phyloP scores from a whole-genome alignment of 2,329 filamentous ascomycete genomes.

The Beauveria bassiana region DNA sequence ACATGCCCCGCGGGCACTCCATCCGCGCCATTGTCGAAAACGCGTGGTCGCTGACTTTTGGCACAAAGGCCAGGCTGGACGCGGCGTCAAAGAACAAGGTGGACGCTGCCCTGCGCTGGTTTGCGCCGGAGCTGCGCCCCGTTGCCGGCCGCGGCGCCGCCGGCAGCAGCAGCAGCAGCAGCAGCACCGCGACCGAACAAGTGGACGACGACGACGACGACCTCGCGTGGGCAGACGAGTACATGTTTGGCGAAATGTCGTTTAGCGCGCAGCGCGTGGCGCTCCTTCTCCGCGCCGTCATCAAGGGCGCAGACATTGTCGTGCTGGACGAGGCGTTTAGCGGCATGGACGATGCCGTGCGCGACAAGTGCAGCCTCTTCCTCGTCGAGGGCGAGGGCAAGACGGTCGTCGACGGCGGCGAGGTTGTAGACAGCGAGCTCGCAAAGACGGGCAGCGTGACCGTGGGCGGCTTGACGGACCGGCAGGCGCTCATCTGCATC shows the following conservation, averaged over 20 bases:
- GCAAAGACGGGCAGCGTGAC: conserved; percentile 37
- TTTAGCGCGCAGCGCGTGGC: conserved; percentile 80
- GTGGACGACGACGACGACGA: conserved; percentile 20
- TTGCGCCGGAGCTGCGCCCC: conserved; percentile 69
- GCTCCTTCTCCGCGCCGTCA: conserved; percentile 72
- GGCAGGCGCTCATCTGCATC: conserved; percentile 84
- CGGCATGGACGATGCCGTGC: conserved; percentile 70
- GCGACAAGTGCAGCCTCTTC: conserved; percentile 83
- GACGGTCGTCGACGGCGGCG: conserved; percentile 23
- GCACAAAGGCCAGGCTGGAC: conserved; percentile 59
- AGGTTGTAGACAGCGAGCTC: conserved; percentile 39
- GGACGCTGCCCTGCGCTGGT: conserved; percentile 66
- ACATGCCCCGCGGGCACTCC: conserved; percentile 74
- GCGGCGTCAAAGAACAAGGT: conserved; percentile 50
- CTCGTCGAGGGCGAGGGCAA: conserved; percentile 57
- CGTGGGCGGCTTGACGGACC: conserved; percentile 54
- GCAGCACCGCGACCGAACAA: conserved; percentile 1
- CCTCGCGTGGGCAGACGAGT: conserved; percentile 57
- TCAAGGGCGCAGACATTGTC: conserved; percentile 74
- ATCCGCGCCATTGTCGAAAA: conserved; percentile 71
- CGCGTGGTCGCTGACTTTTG: conserved; percentile 85
- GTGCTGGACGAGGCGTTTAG: conserved; percentile 85
- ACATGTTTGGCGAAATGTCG: conserved; percentile 64
- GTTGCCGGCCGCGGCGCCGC: conserved; percentile 2
- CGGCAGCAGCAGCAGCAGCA: too few relatives aligned